Evolutionary conservation across 768 basidiomycete genomes (phyloP).

Genomic region (Xerocomellus dryophilus): DNA sequence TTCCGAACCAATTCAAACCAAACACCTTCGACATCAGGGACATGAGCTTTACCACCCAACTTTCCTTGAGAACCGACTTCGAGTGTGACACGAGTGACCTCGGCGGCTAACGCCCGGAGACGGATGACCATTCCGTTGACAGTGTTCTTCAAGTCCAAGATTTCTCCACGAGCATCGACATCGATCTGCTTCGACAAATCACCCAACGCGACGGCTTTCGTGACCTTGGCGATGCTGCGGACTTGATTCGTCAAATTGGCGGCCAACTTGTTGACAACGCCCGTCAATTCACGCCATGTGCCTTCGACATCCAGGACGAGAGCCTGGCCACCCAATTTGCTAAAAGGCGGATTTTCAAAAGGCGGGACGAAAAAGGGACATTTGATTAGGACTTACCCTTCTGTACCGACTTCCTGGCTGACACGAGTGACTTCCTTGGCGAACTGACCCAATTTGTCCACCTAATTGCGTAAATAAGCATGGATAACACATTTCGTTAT

Average conservation of each 20-base stretch:
- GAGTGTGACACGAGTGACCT: constrained; percentile 79
- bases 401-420: constrained; percentile 79
- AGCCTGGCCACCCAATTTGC: constrained; percentile 82
- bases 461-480: constrained; percentile 35
- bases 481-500: not conserved
- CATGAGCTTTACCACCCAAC: constrained; percentile 83
- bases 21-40: constrained; percentile 90
- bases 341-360: constrained; percentile 25
- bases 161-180: constrained; percentile 88
- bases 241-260: constrained; percentile 68
- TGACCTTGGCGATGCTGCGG: constrained; percentile 58
- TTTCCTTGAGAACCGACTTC: constrained; percentile 89
- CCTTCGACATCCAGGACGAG: constrained; percentile 86
- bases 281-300: constrained; percentile 83
- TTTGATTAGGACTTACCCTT: constrained; percentile 46
- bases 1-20: constrained; percentile 81
- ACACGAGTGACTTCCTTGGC: constrained; percentile 89
- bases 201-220: constrained; percentile 79
- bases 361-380: constrained; percentile 13
- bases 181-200: constrained; percentile 90
- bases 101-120: constrained; percentile 66
- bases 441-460: constrained; percentile 77
- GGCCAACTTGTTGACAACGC: constrained; percentile 78
- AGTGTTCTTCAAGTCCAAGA: constrained; percentile 71
- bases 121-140: constrained; percentile 52